Evolutionary conservation across 345 rosid species (phyloP).

Genomic region (Arabis alpina): DNA sequence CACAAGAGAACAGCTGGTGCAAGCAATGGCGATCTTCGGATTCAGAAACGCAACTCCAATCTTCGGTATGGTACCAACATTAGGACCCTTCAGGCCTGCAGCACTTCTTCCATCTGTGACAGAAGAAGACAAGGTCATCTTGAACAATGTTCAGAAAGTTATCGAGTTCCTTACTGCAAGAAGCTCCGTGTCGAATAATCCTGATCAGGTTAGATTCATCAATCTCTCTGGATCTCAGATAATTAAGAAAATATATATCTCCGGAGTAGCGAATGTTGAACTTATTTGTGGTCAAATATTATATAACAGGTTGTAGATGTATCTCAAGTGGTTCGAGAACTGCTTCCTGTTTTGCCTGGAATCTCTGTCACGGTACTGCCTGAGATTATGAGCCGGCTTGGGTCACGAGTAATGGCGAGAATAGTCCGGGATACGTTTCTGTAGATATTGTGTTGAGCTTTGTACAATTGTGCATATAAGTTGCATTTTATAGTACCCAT

Average conservation of each 20-base stretch:
- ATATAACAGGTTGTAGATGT: conserved; percentile 56
- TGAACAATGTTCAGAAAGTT: conserved; percentile 80
- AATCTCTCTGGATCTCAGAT: conserved; percentile 2
- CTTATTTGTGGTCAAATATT: background rate
- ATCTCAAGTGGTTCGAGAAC: conserved; percentile 56
- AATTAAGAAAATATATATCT: background rate
- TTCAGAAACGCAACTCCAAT: conserved; percentile 62
- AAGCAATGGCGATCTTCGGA: conserved; percentile 68
- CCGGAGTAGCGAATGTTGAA: background rate
- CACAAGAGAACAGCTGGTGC: conserved; percentile 87
- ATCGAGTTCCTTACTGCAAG: conserved; percentile 77
- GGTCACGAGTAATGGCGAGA: conserved; percentile 79
- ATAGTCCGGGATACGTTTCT: conserved; percentile 46
- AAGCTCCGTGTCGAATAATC: conserved; percentile 57
- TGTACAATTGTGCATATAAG: conserved; percentile 39
- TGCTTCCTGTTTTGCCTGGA: conserved; percentile 85
- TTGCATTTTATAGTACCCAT: conserved; percentile 5
- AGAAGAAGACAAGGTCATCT: conserved; percentile 75
- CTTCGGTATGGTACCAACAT: conserved; percentile 81
- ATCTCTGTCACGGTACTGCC: conserved; percentile 76
- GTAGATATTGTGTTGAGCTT: conserved; percentile 1
- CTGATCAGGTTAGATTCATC: conserved; percentile 59
- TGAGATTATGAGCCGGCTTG: conserved; percentile 69
- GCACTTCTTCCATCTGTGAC: conserved; percentile 81
- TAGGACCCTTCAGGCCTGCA: conserved; percentile 75